A percentile compares a stretch with the other conserved stretches of the same genome.
These are phyloP conservation scores for Hypoxylon sp. DNA, from an alignment of 2,329 filamentous ascomycete genomes.

Conservation along the genomic window DNA sequence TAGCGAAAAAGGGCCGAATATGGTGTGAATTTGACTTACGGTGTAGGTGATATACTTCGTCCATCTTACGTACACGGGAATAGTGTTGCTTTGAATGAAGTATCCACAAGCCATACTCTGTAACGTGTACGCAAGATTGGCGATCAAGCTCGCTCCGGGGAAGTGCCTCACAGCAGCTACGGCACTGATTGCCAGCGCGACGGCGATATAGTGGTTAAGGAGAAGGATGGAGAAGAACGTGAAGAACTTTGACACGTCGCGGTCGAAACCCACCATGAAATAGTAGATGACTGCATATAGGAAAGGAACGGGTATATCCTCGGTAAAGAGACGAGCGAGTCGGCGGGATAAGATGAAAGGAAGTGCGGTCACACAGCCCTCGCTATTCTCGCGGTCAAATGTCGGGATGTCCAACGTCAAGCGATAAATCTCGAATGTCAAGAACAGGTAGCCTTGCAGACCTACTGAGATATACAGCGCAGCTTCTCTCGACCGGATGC, in stretches of 20 bases:
- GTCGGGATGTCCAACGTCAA: constrained; percentile 80
- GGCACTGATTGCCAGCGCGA: constrained; percentile 78
- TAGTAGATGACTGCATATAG: constrained; percentile 80
- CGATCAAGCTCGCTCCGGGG: constrained; percentile 78
- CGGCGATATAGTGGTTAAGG: constrained; percentile 79
- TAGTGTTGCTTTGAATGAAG: constrained; percentile 80
- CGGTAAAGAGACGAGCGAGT: constrained; percentile 76
- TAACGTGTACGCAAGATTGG: constrained; percentile 79
- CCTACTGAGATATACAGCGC: constrained; percentile 79
- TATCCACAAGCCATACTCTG: constrained; percentile 83
- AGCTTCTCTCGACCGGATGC: constrained; percentile 81
- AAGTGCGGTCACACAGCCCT: constrained; percentile 78
- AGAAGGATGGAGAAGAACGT: constrained; percentile 78
- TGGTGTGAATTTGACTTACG: constrained; percentile 57
- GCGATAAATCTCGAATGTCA: constrained; percentile 83
- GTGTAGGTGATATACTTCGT: constrained; percentile 77
- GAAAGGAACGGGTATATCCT: constrained; percentile 80
- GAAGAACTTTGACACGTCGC: constrained; percentile 75
- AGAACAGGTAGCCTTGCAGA: constrained; percentile 81
- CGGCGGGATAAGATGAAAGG: constrained; percentile 80
- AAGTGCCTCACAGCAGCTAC: constrained; percentile 77
- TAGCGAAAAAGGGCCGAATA: constrained; percentile 30
- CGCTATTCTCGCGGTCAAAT: constrained; percentile 81
- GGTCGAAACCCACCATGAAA: constrained; percentile 82
- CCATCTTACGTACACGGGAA: constrained; percentile 85